These are phyloP conservation scores for Claviceps quebecensis DNA, from an alignment of 2,329 filamentous ascomycete species.

Conservation along the genomic window DNA sequence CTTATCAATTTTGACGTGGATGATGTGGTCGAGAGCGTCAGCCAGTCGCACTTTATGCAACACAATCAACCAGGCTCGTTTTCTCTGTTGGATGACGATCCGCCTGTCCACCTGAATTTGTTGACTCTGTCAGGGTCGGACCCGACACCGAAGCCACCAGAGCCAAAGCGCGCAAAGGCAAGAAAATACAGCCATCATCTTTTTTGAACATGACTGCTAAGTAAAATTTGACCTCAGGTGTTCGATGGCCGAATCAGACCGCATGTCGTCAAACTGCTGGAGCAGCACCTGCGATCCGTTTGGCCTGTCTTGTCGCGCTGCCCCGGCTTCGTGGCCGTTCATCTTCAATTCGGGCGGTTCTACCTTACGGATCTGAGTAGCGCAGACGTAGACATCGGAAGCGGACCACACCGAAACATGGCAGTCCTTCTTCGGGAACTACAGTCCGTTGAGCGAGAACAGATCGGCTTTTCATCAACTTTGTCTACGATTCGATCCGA, in stretches of 20 bases:
- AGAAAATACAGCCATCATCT: neutral
- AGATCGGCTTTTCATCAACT: slow-evolving; percentile 14
- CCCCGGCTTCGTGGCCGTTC: slow-evolving; percentile 13
- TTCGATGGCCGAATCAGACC: neutral
- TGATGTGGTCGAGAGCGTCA: neutral
- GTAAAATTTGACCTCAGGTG: no score
- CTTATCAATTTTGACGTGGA: neutral
- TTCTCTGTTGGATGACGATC: slow-evolving; percentile 1
- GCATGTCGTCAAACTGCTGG: slow-evolving; percentile 6
- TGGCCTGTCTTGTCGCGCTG: slow-evolving; percentile 10
- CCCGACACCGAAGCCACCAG: neutral
- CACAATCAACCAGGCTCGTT: neutral
- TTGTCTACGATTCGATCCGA: slow-evolving; percentile 16
- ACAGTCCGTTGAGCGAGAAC: neutral
- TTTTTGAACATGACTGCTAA: no score
- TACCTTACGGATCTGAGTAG: slow-evolving; percentile 12
- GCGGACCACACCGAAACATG: slow-evolving; percentile 9
- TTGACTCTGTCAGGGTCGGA: neutral
- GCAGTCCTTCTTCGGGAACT: slow-evolving; percentile 3
- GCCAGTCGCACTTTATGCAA: neutral
- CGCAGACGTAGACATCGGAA: slow-evolving; percentile 10
- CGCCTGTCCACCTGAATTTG: neutral
- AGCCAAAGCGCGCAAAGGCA: neutral
- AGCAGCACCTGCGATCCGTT: slow-evolving; percentile 7
- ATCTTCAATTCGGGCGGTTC: slow-evolving; percentile 16